Conservation (phyloP, 192 early-diverging fungal species). For the Gorgonomyces haynaldii region DNA sequence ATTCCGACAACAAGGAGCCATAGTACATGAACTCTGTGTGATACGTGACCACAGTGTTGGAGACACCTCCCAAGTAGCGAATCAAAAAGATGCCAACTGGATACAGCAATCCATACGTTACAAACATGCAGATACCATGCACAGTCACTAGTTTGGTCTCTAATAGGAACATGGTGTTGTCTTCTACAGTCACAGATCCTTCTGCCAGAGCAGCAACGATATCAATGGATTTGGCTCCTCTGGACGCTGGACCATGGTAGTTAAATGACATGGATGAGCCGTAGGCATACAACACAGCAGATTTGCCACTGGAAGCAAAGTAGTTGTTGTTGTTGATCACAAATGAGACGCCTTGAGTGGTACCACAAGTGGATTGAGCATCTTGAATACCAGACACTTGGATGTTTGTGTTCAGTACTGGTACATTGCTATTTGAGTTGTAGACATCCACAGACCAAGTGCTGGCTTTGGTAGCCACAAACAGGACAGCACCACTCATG, state of each 20-base stretch:
- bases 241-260: not conserved
- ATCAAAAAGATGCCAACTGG: constrained; percentile 2
- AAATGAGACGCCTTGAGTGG: constrained; percentile 1
- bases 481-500: not conserved
- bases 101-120: not conserved
- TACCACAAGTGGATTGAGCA: not conserved
- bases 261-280: not conserved
- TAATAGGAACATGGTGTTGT: not conserved
- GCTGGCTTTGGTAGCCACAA: no score
- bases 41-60: not conserved
- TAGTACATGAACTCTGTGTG: not conserved
- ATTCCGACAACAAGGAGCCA: not conserved
- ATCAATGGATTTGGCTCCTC: not conserved
- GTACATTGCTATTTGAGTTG: not conserved
- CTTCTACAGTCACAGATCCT: no score
- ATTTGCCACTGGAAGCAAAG: not conserved
- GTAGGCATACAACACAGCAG: not conserved
- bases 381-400: not conserved
- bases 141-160: not conserved
- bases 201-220: not conserved
- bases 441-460: not conserved
- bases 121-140: not conserved
- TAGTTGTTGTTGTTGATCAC: not conserved
- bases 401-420: not conserved
- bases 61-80: not conserved